These are phyloP conservation scores for Amphirosellinia nigrospora DNA, from an alignment of 495 filamentous ascomycete genomes.

Conservation along the genomic window DNA sequence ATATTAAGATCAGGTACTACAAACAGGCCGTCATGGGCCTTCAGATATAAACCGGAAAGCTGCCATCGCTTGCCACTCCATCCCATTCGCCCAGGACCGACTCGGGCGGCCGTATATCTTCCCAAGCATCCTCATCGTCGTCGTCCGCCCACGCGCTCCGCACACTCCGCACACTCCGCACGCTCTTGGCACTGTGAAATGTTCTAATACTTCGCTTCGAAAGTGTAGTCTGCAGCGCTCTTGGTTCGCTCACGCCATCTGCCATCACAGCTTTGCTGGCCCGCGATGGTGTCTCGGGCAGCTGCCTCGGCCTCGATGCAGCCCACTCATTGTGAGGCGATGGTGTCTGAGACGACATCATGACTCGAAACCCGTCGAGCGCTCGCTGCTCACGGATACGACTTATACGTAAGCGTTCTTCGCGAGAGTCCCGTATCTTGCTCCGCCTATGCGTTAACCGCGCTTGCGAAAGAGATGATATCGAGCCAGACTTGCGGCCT, in stretches of 20 bases:
- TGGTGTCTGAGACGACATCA: constrained; percentile 24
- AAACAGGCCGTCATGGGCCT: not conserved
- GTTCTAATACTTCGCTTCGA: constrained; percentile 30
- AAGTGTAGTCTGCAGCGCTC: constrained; percentile 12
- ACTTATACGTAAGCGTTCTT: constrained; percentile 24
- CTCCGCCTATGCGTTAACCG: constrained; percentile 30
- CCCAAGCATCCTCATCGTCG: constrained; percentile 37
- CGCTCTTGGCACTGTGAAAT: constrained; percentile 32
- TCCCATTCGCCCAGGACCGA: constrained; percentile 36
- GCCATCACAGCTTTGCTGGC: constrained; percentile 19
- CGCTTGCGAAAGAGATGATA: constrained; percentile 18
- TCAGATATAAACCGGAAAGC: constrained; percentile 42
- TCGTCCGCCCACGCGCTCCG: constrained; percentile 30
- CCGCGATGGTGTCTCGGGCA: constrained; percentile 34
- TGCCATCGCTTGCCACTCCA: constrained; percentile 33
- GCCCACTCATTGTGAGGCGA: constrained; percentile 25
- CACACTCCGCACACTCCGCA: constrained; percentile 31
- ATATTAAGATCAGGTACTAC: constrained; percentile 8
- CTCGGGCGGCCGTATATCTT: constrained; percentile 36
- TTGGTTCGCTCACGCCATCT: constrained; percentile 26
- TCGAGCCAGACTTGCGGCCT: constrained; percentile 20
- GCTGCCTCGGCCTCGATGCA: constrained; percentile 23
- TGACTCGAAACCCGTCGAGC: constrained; percentile 13
- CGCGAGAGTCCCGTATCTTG: constrained; percentile 24
- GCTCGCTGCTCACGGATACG: constrained; percentile 24